Conservation (phyloP, 2,329 filamentous ascomycete genomes). For the Fusarium sp. region DNA sequence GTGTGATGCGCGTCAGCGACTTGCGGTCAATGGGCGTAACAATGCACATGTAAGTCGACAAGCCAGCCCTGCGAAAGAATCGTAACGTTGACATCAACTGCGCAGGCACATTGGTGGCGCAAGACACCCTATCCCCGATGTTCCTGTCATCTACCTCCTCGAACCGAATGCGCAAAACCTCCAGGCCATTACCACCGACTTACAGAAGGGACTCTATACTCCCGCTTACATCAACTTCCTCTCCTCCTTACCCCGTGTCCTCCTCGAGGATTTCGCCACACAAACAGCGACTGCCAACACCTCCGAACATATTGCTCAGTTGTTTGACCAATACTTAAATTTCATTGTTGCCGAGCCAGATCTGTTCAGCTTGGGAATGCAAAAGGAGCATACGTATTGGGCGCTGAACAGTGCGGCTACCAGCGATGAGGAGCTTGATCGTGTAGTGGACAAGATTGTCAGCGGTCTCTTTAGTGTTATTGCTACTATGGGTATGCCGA, state of each 20-base stretch:
- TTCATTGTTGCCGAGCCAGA: slow-evolving; percentile 97
- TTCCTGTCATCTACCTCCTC: slow-evolving; percentile 95
- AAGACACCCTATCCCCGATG: slow-evolving; percentile 93
- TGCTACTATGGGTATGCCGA: slow-evolving; percentile 88
- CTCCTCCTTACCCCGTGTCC: slow-evolving; percentile 87
- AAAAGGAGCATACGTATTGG: slow-evolving; percentile 92
- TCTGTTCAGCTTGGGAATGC: slow-evolving; percentile 92
- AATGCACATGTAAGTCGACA: slow-evolving; percentile 81
- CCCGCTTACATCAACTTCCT: slow-evolving; percentile 98
- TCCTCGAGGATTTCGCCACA: slow-evolving; percentile 94
- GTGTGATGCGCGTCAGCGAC: slow-evolving; percentile 93
- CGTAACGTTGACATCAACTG: slow-evolving; percentile 44
- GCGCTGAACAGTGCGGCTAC: slow-evolving; percentile 95
- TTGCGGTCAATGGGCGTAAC: slow-evolving; percentile 94
- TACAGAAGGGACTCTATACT: slow-evolving; percentile 88
- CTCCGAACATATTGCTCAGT: slow-evolving; percentile 88
- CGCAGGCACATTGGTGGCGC: slow-evolving; percentile 81
- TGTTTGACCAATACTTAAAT: slow-evolving; percentile 97
- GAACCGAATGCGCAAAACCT: slow-evolving; percentile 88
- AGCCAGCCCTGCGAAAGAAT: neutral
- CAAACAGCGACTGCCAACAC: slow-evolving; percentile 88
- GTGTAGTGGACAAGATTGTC: slow-evolving; percentile 89
- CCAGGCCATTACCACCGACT: slow-evolving; percentile 84
- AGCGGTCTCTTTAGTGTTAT: slow-evolving; percentile 97
- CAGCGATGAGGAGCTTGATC: slow-evolving; percentile 89